Evolutionary conservation across 2,329 filamentous ascomycete species (phyloP), one percentile per base, ranked within the genome.

Genomic region (Aspergillus latus): DNA sequence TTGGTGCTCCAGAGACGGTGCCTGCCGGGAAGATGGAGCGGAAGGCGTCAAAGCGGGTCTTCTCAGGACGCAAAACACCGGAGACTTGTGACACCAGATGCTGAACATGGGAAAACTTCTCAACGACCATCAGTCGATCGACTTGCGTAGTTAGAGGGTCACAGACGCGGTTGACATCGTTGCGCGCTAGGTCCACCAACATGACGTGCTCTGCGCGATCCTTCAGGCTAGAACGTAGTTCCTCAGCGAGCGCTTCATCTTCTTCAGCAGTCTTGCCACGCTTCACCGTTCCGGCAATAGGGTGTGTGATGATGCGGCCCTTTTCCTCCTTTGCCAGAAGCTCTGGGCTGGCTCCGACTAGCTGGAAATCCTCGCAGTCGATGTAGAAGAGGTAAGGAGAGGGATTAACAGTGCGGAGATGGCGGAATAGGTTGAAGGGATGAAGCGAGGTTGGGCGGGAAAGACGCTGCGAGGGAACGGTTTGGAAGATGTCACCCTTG

Each of bases 301-400:
- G 93, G 74, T 99, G 94, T 26, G 92, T 97, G 70, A 97, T 91
- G 71, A 99, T 89, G 52, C 90, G 84, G 28, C 92, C 90, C 39
- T 82, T 83, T 70, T 96, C 92, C 62, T 89, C 87, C 77, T 97
- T 97, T 68, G 96, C 93, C 45, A 99, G 85, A 59, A 97, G 84
- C 76, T 99, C 94, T 1, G 94, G 94, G 56, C 90, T 96, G 39
- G 94, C 94, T 57, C 94, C 94, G 11, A 99, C 88, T 63, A 99
- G 92, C 72, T 97, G 90, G 76, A 99, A 97, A 68, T 90, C 88
- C 58, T 84, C 83, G 76, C 93, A 97, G 73, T 94, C 87, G 59
- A 99, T 85, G 76, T 92, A 99, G 80, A 99, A 99, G 36, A 99
- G 85, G 75, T 99, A 99, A 0, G 94, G 94, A 7, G 92, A 96